Evolutionary conservation across 2,329 filamentous ascomycete species (phyloP), one percentile per base, ranked within the genome.

Genomic region (Paraphoma sp.): DNA sequence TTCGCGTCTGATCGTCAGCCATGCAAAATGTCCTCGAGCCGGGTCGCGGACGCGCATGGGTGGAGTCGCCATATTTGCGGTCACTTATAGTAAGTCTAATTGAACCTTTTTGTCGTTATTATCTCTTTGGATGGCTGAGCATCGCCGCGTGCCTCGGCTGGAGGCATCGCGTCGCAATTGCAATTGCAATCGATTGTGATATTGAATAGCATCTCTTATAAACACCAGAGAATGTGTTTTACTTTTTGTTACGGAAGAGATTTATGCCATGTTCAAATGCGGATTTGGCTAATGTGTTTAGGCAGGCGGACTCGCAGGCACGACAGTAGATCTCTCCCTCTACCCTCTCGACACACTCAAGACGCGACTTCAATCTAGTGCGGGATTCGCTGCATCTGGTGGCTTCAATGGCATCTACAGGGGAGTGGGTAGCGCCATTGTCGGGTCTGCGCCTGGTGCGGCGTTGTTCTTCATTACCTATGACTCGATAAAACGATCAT

Each of bases 311-410:
- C 82, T 97, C 65, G 95, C 95, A 65, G 95, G 95, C 74, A 95
- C 95, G 46, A 96, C 93, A 12, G 95, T 98, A 78, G 95, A 99
- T 85, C 89, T 97, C 71, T 93, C 93, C 53, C 91, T 99, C 74
- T 99, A 91, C 82, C 95, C 95, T 0, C 92, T 99, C 83, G 96
- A 99, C 85, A 99, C 95, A 0, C 89, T 99, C 74, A 99, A 99
- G 81, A 99, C 96, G 43, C 93, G 95, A 14, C 91, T 99, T 6
- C 95, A 99, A 81, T 92, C 93, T 62, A 86, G 86, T 46, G 76
- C 84, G 54, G 88, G 89, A 76, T 93, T 97, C 82, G 87, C 92
- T 72, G 84, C 90, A 53, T 88, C 89, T 2, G 94, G 95, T 73
- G 94, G 94, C 71, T 93, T 98, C 84, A 85, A 85, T 48, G 93